phyloP scores from a whole-genome alignment of 2,329 filamentous ascomycete species.

The Ascochyta clinopodiicola region DNA sequence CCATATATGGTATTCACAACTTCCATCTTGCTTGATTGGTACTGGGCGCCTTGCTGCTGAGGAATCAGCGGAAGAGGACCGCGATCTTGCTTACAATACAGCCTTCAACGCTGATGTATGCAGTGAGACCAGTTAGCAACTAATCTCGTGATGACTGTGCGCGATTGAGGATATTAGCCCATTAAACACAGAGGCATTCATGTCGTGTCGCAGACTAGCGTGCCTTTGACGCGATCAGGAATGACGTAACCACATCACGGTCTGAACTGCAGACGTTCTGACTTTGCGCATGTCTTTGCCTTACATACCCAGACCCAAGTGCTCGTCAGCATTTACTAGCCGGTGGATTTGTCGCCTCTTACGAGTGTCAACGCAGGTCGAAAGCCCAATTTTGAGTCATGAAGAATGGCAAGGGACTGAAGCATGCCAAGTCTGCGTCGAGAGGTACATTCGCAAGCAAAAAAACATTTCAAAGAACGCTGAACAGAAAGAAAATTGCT shows the following conservation, averaged over 20 bases:
- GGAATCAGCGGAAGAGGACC: slow-evolving; percentile 9
- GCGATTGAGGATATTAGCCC: background rate
- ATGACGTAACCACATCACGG: background rate
- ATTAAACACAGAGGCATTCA: background rate
- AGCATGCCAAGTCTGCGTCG: background rate
- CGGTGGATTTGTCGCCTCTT: too few relatives aligned
- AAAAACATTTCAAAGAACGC: too few relatives aligned
- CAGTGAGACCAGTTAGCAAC: background rate
- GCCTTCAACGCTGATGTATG: background rate
- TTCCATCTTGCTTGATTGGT: background rate
- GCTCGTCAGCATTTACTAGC: too few relatives aligned
- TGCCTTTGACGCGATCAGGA: background rate
- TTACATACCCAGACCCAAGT: background rate
- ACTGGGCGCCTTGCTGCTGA: slow-evolving; percentile 1
- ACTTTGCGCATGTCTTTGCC: background rate
- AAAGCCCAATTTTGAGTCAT: background rate
- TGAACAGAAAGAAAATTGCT: too few relatives aligned
- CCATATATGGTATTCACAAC: background rate
- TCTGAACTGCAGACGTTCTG: background rate
- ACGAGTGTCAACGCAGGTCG: too few relatives aligned
- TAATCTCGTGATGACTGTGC: background rate
- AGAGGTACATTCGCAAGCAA: too few relatives aligned
- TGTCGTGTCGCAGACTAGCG: background rate
- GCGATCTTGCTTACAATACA: background rate
- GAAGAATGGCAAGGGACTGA: background rate